Conservation (phyloP, 2,329 filamentous ascomycete genomes). For the Sclerotinia trifoliorum region DNA sequence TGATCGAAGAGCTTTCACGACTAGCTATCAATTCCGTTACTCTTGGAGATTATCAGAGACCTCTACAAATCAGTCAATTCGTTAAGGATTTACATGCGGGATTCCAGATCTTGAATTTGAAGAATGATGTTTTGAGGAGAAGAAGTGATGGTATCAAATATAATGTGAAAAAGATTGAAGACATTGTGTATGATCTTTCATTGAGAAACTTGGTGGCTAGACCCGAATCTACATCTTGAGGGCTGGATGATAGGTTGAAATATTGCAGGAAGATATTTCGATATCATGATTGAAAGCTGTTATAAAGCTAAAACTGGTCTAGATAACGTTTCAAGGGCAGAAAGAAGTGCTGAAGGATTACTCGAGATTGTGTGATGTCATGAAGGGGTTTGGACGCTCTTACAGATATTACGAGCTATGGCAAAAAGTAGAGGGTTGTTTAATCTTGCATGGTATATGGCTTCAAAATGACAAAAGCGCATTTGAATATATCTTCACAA, state of each 20-base stretch:
- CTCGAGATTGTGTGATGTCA: background rate
- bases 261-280: background rate
- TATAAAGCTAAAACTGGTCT: background rate
- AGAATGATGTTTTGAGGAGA: conserved; percentile 88
- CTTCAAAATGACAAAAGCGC: background rate
- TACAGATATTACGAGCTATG: background rate
- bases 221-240: conserved; percentile 21
- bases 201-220: conserved; percentile 74
- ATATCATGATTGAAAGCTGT: background rate
- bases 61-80: conserved; percentile 84
- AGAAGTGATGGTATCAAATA: conserved; percentile 95
- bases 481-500: background rate
- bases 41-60: conserved; percentile 80
- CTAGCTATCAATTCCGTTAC: conserved; percentile 94
- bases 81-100: conserved; percentile 94
- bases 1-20: conserved; percentile 87
- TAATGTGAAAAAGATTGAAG: conserved; percentile 95
- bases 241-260: background rate
- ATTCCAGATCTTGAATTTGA: conserved; percentile 95
- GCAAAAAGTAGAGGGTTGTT: background rate
- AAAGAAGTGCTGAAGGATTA: background rate
- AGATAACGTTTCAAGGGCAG: background rate
- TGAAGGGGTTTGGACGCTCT: background rate
- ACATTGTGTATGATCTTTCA: conserved; percentile 94
- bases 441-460: background rate